Evolutionary conservation across 257 asterid species (phyloP).

Genomic region (Capsicum pubescens): DNA sequence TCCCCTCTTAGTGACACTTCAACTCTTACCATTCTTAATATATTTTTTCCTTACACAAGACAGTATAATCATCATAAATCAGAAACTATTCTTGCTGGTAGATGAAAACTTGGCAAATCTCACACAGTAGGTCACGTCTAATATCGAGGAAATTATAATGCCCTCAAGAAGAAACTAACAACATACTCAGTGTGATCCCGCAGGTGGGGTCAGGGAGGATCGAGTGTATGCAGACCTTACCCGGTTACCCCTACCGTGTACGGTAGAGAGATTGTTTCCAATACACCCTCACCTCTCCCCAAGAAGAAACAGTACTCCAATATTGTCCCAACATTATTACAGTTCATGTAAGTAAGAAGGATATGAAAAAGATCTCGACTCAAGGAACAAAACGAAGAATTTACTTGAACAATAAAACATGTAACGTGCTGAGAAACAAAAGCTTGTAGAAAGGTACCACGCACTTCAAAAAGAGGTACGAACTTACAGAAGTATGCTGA

Average conservation of each 20-base stretch:
- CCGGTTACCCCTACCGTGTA: not conserved
- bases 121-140: not conserved
- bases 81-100: slow-evolving; percentile 7
- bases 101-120: not conserved
- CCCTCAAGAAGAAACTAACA: not conserved
- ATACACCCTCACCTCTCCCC: not conserved
- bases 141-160: not conserved
- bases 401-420: not conserved
- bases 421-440: not conserved
- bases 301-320: not conserved
- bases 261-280: not conserved
- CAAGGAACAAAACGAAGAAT: slow-evolving; percentile 8
- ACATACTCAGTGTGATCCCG: not conserved
- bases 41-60: not conserved
- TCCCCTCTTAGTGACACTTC: slow-evolving; percentile 10
- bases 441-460: not conserved
- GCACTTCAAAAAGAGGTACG: not conserved
- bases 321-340: not conserved
- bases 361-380: not conserved
- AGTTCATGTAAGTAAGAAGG: slow-evolving; percentile 21
- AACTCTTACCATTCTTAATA: not conserved
- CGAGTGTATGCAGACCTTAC: not conserved
- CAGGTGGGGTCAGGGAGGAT: not conserved
- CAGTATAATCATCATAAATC: not conserved
- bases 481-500: slow-evolving; percentile 93